Percentiles rank a stretch among this genome's conserved stretches.
Conservation (phyloP, 2,329 filamentous ascomycete genomes). For the Aspergillus fumigatus region DNA sequence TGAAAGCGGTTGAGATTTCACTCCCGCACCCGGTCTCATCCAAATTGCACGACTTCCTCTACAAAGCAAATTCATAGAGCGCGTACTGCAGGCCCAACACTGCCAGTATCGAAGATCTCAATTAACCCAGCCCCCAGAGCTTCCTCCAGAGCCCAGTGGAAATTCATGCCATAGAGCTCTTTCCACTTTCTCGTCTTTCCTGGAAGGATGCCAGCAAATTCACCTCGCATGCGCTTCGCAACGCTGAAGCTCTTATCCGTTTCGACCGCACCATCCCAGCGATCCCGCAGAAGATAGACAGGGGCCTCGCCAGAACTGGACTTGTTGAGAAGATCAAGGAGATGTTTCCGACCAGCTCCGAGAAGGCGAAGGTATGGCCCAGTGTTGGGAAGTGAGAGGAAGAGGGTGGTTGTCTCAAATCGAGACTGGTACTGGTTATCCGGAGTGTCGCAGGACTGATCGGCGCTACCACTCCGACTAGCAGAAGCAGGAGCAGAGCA, state of each 20-base stretch:
- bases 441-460: neutral
- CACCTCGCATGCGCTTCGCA: constrained; percentile 52
- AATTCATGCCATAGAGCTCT: constrained; percentile 54
- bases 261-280: constrained; percentile 60
- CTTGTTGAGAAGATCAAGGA: constrained; percentile 50
- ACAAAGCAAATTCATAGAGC: constrained; percentile 22
- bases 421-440: constrained; percentile 3
- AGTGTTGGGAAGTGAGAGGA: constrained; percentile 56
- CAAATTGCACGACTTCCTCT: neutral
- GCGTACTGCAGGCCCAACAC: constrained; percentile 54
- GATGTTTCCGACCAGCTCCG: constrained; percentile 50
- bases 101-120: constrained; percentile 61
- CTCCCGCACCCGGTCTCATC: neutral
- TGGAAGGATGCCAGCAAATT: constrained; percentile 52
- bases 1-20: neutral
- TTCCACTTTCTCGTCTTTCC: constrained; percentile 62
- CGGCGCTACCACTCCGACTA: constrained; percentile 20
- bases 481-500: constrained; percentile 15
- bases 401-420: constrained; percentile 33
- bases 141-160: constrained; percentile 59
- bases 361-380: constrained; percentile 58
- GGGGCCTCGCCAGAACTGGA: constrained; percentile 52
- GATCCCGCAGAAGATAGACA: constrained; percentile 51
- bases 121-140: constrained; percentile 57
- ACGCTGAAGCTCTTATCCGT: constrained; percentile 40